Conservation (phyloP, 2,329 filamentous ascomycete genomes). For the Pseudogymnoascus sp. region DNA sequence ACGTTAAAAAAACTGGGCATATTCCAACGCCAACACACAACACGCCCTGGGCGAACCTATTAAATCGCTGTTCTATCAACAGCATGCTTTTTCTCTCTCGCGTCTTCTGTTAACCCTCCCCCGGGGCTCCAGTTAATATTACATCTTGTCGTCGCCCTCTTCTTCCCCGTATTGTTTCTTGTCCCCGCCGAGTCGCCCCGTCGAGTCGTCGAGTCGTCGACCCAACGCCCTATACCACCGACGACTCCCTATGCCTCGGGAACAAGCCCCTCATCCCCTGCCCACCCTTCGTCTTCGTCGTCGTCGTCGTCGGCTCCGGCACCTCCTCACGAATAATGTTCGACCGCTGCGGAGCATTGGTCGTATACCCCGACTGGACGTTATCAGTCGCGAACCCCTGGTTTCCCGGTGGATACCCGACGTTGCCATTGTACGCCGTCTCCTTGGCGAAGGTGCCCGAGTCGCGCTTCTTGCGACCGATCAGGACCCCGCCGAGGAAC, state of each 20-base stretch:
- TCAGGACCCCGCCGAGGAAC: constrained; percentile 54
- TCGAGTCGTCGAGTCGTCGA: not conserved
- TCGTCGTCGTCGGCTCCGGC: not conserved
- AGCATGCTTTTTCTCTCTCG: not conserved
- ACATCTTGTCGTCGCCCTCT: not conserved
- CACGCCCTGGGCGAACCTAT: not conserved
- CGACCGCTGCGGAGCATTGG: not conserved
- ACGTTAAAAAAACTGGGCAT: not conserved
- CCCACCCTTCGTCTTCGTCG: not conserved
- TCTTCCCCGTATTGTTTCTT: not conserved
- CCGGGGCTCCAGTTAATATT: not conserved
- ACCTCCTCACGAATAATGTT: not conserved
- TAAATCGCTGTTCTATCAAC: not conserved
- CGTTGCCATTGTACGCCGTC: not conserved
- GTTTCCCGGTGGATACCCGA: not conserved
- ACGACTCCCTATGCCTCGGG: not conserved
- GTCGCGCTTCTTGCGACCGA: constrained; percentile 16
- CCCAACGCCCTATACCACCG: not conserved
- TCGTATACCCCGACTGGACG: not conserved
- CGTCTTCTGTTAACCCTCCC: not conserved
- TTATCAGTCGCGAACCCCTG: not conserved
- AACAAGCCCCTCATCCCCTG: not conserved
- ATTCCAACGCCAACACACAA: not conserved
- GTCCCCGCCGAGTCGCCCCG: not conserved
- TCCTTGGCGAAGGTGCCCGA: not conserved